Base-by-base conservation (phyloP, 83 land plant species). In the Picea mariana region DNA sequence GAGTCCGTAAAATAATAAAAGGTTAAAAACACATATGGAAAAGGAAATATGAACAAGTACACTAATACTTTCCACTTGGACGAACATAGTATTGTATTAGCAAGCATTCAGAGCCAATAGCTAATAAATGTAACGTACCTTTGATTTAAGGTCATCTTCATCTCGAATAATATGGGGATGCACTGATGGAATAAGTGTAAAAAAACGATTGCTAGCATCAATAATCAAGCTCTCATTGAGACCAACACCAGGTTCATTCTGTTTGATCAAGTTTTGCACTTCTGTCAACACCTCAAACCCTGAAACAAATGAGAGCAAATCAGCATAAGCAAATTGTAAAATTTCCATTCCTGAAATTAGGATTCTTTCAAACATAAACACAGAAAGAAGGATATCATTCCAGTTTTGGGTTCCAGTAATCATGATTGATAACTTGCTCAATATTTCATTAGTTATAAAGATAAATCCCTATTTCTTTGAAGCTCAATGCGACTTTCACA, bases 131-230 rank as follows among this genome's bases (percentile, higher is more conserved):
- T 42, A 12, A 49, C 2, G 5, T 38, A 97, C 98, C 98, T 97
- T 97, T 7, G 92, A 85, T 82, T 88, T 91, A 69, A 97, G 91
- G 80, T 86, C 91, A 52, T 89, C 88, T 80, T 92, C 87, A 86
- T 88, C 90, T 73, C 83, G 82, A 49, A 97, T 97, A 63, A 97
- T 81, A 87, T 84, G 90, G 3, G 99, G 99, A 83, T 94, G 98
- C 83, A 95, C 89, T 26, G 98, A 87, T 58, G 99, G 99, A 61
- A 97, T 94, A 38, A 97, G 76, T 20, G 99, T 97, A 87, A 95
- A 95, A 84, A 97, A 97, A 4, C 95, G 91, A 84, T 94, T 97
- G 91, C 99, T 97, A 42, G 97, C 98, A 88, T 92, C 97, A 80
- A 95, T 61, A 13, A 97, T 84, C 75, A 88, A 72, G 81, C 93